Evolutionary conservation across 2,329 filamentous ascomycete genomes (phyloP).

Genomic region (Aureobasidium sp.): DNA sequence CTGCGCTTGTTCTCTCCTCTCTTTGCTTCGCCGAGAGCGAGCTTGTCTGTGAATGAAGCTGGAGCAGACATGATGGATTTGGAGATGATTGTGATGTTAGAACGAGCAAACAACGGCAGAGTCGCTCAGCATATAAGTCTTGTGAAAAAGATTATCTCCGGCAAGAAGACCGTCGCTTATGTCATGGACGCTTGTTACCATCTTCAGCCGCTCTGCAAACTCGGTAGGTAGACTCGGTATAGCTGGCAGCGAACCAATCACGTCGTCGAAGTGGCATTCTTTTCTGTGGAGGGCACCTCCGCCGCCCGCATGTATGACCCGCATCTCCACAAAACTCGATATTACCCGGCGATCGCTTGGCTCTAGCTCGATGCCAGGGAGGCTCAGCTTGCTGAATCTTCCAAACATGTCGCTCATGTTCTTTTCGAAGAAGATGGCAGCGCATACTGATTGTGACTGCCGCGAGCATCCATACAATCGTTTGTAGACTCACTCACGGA

Average conservation of each 20-base stretch:
- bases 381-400: background rate
- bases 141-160: background rate
- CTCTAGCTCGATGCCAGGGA: background rate
- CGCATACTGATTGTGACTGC: too few species aligned
- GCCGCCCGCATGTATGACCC: slow-evolving; percentile 11
- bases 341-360: background rate
- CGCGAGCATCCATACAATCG: too few species aligned
- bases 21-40: slow-evolving; percentile 29
- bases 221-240: slow-evolving; percentile 2
- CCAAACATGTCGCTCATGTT: background rate
- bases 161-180: slow-evolving; percentile 14
- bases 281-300: background rate
- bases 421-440: too few species aligned
- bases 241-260: slow-evolving; percentile 13
- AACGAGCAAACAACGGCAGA: background rate
- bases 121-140: background rate
- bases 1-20: slow-evolving; percentile 25
- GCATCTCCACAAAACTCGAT: slow-evolving; percentile 2
- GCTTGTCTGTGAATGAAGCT: slow-evolving; percentile 29
- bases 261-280: background rate
- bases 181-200: slow-evolving; percentile 1
- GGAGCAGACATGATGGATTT: slow-evolving; percentile 2
- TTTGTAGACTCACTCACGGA: too few species aligned
- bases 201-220: slow-evolving; percentile 1
- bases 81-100: background rate